Evolutionary conservation across 306 rosid species (phyloP).

Genomic region (Lotus japonicus): DNA sequence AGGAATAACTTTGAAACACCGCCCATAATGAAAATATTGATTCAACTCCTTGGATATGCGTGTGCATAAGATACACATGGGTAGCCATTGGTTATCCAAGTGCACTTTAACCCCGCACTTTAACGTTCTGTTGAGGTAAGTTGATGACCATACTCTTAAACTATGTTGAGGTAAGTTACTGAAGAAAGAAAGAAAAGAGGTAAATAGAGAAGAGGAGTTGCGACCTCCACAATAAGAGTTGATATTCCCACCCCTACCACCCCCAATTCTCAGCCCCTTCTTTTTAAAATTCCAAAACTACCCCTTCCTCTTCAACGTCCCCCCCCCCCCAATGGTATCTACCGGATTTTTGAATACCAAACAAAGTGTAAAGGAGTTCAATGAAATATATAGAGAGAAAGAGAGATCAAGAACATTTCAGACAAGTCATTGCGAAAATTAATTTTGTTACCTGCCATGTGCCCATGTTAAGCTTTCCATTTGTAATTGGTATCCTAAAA

Average conservation of each 20-base stretch:
- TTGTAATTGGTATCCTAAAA: slow-evolving; percentile 77
- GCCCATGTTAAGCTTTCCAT: slow-evolving; percentile 94
- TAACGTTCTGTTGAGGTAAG: too few relatives aligned
- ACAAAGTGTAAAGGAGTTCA: background rate
- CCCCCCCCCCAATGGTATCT: too few relatives aligned
- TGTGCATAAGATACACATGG: background rate
- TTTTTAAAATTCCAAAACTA: too few relatives aligned
- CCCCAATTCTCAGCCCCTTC: too few relatives aligned
- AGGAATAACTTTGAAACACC: background rate
- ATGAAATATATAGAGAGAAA: background rate
- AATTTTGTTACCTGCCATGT: slow-evolving; percentile 77
- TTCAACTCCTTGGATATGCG: background rate
- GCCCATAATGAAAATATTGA: background rate
- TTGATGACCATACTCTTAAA: too few relatives aligned
- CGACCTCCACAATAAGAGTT: too few relatives aligned
- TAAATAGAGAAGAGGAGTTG: too few relatives aligned
- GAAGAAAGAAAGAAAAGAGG: too few relatives aligned
- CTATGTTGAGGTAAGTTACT: too few relatives aligned
- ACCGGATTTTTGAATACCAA: too few relatives aligned
- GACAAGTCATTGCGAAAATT: background rate
- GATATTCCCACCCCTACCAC: too few relatives aligned
- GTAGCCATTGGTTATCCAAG: background rate
- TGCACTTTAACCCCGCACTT: background rate
- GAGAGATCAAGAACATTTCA: background rate
- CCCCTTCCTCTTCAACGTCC: too few relatives aligned